Base-by-base conservation (phyloP, 164 flowering plant genomes). In the Chimonanthus salicifolius region DNA sequence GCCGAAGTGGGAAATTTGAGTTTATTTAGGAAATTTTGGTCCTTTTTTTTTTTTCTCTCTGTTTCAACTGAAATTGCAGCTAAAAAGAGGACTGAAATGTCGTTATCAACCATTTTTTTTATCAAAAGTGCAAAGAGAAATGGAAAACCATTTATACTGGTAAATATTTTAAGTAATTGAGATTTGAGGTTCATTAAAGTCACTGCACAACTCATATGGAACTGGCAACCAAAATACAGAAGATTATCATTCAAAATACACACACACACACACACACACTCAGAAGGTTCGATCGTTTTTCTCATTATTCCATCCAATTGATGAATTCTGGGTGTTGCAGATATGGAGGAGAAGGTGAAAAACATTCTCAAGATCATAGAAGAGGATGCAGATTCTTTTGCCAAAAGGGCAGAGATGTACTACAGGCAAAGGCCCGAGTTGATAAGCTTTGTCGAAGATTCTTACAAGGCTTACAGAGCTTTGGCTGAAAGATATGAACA, bases 401-500 rank as follows among this genome's bases (percentile, higher is more conserved):
- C 88, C 7, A 79, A 83, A 77, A 80, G 94, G 71, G 96, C 94
- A 13, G 96, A 94, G 81, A 89, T 88, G 92, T 94, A 88, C 78
- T 94, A 86, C 79, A 84, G 75, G 72, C 88, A 83, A 80, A 87
- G 97, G 79, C 98, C 98, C 5, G 98, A 94, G 77, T 79, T 94
- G 8, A 75, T 90, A 18, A 82, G 66, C 71, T 82, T 84, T 58
- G 94, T 94, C 16, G 94, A 94, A 82, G 97, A 94, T 67, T 75
- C 87, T 20, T 92, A 79, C 72, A 75, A 88, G 11, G 85, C 91
- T 13, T 90, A 92, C 82, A 70, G 98, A 74, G 93, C 94, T 20
- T 85, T 94, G 64, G 98, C 98, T 16, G 96, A 90, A 82, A 84
- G 98, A 67, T 94, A 87, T 74, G 94, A 94, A 72, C 88, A 85